A percentile compares a stretch with the other conserved stretches of the same genome.
These are phyloP conservation scores for Cyberlindnera petersonii DNA, from an alignment of 805 yeast genomes.

Conservation along the genomic window DNA sequence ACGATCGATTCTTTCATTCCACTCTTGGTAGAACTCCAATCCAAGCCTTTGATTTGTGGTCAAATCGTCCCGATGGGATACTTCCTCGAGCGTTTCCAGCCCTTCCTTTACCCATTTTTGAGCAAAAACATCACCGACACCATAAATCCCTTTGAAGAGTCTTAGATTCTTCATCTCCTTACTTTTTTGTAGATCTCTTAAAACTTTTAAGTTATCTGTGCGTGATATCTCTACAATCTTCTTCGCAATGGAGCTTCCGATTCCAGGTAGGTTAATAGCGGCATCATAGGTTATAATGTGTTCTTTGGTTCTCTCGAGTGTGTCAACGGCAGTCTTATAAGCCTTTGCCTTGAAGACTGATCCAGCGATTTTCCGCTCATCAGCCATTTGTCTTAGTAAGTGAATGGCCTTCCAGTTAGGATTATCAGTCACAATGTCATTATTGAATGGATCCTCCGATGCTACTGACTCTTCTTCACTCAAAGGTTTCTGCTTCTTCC, in stretches of 20 bases:
- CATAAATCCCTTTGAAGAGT: conserved; percentile 40
- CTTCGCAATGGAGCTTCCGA: conserved; percentile 38
- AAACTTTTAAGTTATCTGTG: conserved; percentile 31
- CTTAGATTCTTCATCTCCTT: conserved; percentile 27
- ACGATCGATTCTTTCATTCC: conserved; percentile 42
- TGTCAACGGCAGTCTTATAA: conserved; percentile 42
- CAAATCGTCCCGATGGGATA: conserved; percentile 29
- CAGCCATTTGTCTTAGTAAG: conserved; percentile 20
- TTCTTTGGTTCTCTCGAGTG: conserved; percentile 29
- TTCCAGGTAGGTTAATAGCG: conserved; percentile 37
- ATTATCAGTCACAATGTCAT: conserved; percentile 12
- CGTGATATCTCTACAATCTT: conserved; percentile 45
- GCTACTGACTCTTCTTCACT: conserved; percentile 5
- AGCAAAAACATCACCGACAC: conserved; percentile 46
- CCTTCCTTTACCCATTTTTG: conserved; percentile 38
- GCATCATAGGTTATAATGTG: conserved; percentile 34
- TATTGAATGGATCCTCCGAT: conserved; percentile 9
- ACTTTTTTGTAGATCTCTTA: conserved; percentile 24
- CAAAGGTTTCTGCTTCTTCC: conserved; percentile 3
- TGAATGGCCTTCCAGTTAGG: conserved; percentile 24
- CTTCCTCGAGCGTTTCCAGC: conserved; percentile 36
- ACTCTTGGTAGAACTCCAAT: conserved; percentile 43
- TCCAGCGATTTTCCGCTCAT: conserved; percentile 25
- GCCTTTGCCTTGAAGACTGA: conserved; percentile 38
- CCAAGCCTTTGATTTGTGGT: conserved; percentile 35